Conservation (phyloP, 2,329 filamentous ascomycete genomes). For the Xylaria sp. region DNA sequence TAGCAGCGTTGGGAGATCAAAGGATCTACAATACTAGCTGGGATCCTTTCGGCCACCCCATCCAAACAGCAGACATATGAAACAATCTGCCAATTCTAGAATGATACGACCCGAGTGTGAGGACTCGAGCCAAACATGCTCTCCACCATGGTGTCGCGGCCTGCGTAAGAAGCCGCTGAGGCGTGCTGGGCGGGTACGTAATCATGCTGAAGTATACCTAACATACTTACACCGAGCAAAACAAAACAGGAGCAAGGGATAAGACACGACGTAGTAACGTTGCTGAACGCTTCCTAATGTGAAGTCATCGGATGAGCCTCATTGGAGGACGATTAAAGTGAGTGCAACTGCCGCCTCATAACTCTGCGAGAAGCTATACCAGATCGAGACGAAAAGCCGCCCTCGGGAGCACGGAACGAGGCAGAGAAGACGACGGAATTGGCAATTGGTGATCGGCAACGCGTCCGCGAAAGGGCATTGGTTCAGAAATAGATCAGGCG, state of each 20-base stretch:
- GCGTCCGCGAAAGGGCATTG: not conserved
- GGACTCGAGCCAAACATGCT: not conserved
- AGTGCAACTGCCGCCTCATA: not conserved
- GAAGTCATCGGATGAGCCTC: not conserved
- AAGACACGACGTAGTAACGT: no score
- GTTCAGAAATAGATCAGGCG: constrained; percentile 11
- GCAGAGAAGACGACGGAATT: not conserved
- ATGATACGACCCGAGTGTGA: not conserved
- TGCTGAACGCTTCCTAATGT: no score
- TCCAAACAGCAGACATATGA: constrained; percentile 3
- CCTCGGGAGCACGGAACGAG: not conserved
- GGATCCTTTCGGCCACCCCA: not conserved
- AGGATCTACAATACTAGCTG: not conserved
- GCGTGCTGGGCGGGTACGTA: not conserved
- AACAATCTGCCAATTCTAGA: constrained; percentile 16
- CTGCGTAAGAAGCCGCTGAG: not conserved
- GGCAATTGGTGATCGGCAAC: not conserved
- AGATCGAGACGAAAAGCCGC: not conserved
- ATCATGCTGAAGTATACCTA: not conserved
- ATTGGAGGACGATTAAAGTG: not conserved
- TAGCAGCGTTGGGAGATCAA: constrained; percentile 14
- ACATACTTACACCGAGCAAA: no score
- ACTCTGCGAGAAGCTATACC: not conserved
- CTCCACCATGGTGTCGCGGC: not conserved
- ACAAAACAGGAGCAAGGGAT: not conserved